Evolutionary conservation across 371 early-diverging fungal species (phyloP).

Genomic region (Lichtheimia ornata): DNA sequence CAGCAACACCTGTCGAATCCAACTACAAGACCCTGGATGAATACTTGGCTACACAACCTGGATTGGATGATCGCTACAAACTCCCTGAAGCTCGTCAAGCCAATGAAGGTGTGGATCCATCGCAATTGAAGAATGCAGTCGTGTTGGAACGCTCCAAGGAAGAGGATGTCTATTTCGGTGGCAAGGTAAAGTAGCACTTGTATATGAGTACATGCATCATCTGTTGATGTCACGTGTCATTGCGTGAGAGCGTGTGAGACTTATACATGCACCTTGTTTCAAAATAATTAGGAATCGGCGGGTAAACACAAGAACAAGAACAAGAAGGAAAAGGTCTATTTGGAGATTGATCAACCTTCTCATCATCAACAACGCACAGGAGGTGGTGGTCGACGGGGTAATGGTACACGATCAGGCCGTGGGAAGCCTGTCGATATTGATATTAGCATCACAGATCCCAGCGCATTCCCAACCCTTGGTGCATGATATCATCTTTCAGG

Average conservation of each 20-base stretch:
- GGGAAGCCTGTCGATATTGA: slow-evolving; percentile 32
- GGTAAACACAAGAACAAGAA: slow-evolving; percentile 25
- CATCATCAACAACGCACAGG: slow-evolving; percentile 16
- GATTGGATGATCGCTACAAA: slow-evolving; percentile 20
- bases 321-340: slow-evolving; percentile 37
- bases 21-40: slow-evolving; percentile 79
- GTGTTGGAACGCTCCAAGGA: slow-evolving; percentile 64
- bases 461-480: slow-evolving; percentile 77
- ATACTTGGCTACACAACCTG: slow-evolving; percentile 60
- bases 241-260: too few relatives aligned
- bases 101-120: slow-evolving; percentile 77
- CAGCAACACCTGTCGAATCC: slow-evolving; percentile 62
- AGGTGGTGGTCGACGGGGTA: slow-evolving; percentile 20
- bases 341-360: slow-evolving; percentile 24
- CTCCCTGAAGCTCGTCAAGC: slow-evolving; percentile 62
- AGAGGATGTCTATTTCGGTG: slow-evolving; percentile 59
- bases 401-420: slow-evolving; percentile 29
- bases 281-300: slow-evolving; percentile 3
- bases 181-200: slow-evolving; percentile 31
- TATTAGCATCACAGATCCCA: slow-evolving; percentile 70
- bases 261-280: too few relatives aligned
- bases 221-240: too few relatives aligned
- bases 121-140: slow-evolving; percentile 75
- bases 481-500: slow-evolving; percentile 16
- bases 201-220: too few relatives aligned